Conservation (phyloP, 139 green algal species). For the Tetradesmus obliquus region DNA sequence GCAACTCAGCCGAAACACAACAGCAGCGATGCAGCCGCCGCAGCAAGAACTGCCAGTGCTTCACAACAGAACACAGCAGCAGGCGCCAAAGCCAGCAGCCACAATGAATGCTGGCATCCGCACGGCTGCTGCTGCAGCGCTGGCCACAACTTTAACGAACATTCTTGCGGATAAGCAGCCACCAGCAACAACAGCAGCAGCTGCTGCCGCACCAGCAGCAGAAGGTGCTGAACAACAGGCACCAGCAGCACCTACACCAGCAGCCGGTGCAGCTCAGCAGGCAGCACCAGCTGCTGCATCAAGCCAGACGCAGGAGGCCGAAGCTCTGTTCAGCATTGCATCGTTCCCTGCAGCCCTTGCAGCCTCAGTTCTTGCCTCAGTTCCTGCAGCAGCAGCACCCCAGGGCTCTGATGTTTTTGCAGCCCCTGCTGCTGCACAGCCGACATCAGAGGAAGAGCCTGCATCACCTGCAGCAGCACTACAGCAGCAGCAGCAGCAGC, state of each 20-base stretch:
- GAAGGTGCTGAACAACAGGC: neutral
- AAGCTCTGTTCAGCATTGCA: neutral
- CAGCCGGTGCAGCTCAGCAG: neutral
- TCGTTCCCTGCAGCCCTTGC: neutral
- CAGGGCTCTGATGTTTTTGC: neutral
- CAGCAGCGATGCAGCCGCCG: neutral
- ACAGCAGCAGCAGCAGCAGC: neutral
- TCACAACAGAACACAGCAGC: neutral
- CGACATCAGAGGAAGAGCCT: neutral
- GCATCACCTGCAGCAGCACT: neutral
- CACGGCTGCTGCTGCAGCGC: neutral
- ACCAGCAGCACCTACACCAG: neutral
- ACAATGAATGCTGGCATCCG: neutral
- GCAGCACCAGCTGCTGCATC: neutral
- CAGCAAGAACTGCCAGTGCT: neutral
- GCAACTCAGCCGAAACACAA: neutral
- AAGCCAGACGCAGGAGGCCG: neutral
- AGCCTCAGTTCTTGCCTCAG: neutral
- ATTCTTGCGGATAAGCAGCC: neutral
- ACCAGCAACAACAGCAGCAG: neutral
- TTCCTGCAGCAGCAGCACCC: too few relatives aligned
- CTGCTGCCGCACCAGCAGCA: neutral
- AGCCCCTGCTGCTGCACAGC: neutral
- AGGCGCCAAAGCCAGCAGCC: neutral
- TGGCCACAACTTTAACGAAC: neutral